These are phyloP conservation scores for Cutaneotrichosporon spelunceum DNA, from an alignment of 1,284 basidiomycete genomes.

Conservation along the genomic window DNA sequence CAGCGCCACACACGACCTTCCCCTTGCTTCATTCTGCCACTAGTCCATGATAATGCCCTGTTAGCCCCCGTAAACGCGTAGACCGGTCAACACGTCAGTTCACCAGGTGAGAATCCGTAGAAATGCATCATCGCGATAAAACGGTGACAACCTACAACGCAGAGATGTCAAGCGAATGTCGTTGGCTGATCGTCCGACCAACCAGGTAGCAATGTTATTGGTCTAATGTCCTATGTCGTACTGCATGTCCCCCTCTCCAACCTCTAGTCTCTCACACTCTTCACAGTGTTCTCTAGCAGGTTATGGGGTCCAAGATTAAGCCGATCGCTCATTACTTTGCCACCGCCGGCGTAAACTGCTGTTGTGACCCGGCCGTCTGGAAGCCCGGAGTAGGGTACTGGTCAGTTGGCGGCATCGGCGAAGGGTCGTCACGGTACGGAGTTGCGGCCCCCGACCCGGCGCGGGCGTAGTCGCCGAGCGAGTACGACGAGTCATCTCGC, in stretches of 20 bases:
- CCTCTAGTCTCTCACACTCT: neutral
- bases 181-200: conserved; percentile 4
- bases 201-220: conserved; percentile 1
- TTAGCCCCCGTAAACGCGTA: too few relatives aligned
- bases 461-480: conserved; percentile 22
- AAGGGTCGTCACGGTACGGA: conserved; percentile 20
- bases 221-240: conserved; percentile 5
- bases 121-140: neutral
- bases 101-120: neutral
- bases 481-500: conserved; percentile 20
- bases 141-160: neutral
- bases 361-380: neutral
- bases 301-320: neutral
- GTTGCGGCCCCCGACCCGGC: conserved; percentile 17
- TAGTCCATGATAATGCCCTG: too few relatives aligned
- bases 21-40: too few relatives aligned
- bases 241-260: neutral
- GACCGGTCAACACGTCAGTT: too few relatives aligned
- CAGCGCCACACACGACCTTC: too few relatives aligned
- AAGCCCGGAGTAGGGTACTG: conserved; percentile 1
- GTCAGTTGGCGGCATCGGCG: neutral
- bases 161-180: neutral
- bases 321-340: neutral
- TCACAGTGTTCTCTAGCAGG: conserved; percentile 4
- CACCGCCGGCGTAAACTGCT: conserved; percentile 1